phyloP scores from a whole-genome alignment of 257 asterid genomes.

The Penstemon eatonii region DNA sequence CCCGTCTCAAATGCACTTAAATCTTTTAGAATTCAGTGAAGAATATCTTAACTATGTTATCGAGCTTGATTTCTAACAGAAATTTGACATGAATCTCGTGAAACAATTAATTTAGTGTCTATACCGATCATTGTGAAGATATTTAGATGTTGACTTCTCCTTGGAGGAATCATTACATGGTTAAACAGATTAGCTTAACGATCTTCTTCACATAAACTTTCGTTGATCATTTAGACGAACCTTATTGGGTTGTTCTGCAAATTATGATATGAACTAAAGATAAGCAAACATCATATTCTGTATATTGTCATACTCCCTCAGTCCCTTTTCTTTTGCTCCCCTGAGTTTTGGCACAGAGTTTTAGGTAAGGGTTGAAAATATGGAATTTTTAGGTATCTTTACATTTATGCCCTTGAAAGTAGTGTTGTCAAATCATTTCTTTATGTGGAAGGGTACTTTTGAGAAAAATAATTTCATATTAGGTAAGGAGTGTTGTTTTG shows the following conservation, averaged over 20 bases:
- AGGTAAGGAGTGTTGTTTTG: background rate
- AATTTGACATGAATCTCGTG: slow-evolving; percentile 19
- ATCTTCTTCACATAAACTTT: slow-evolving; percentile 7
- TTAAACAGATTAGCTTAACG: slow-evolving; percentile 12
- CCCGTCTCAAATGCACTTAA: background rate
- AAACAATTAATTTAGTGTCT: background rate
- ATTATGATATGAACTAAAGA: background rate
- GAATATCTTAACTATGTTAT: background rate
- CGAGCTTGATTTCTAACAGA: background rate
- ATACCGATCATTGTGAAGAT: background rate
- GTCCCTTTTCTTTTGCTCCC: too few relatives aligned
- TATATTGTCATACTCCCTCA: background rate
- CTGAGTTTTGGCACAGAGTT: too few relatives aligned
- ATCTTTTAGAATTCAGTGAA: background rate
- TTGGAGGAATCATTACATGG: slow-evolving; percentile 22
- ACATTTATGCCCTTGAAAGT: too few relatives aligned
- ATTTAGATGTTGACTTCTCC: slow-evolving; percentile 18
- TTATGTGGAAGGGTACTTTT: too few relatives aligned
- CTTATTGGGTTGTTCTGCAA: slow-evolving; percentile 24
- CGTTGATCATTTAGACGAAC: slow-evolving; percentile 14
- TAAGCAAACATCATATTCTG: background rate
- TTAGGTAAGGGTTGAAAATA: too few relatives aligned
- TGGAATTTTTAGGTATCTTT: too few relatives aligned
- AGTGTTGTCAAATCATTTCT: too few relatives aligned
- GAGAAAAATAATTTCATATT: background rate